These are phyloP conservation scores for Phycomyces blakesleeanus DNA, from an alignment of 192 early-diverging fungal genomes.

Conservation along the genomic window DNA sequence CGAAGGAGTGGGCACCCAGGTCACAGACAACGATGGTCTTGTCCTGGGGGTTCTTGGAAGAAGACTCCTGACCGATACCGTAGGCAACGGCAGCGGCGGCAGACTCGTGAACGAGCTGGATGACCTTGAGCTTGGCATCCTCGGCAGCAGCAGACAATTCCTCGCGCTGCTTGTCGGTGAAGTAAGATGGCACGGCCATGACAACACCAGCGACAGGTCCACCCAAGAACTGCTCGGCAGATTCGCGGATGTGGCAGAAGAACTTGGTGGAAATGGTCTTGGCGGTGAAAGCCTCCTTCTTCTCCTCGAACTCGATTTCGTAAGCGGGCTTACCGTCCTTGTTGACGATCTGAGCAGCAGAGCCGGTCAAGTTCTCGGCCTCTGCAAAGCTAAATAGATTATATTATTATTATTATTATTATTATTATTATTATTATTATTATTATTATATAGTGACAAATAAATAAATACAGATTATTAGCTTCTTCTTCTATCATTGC, in stretches of 20 bases:
- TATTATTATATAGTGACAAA: too few species aligned
- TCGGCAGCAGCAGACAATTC: conserved; percentile 64
- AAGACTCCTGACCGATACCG: conserved; percentile 53
- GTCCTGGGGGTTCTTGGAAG: conserved; percentile 55
- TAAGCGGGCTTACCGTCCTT: conserved; percentile 58
- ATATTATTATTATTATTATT: too few species aligned
- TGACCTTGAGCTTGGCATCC: conserved; percentile 74
- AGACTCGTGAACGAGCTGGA: conserved; percentile 85
- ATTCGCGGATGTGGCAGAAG: conserved; percentile 74
- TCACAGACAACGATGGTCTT: conserved; percentile 82
- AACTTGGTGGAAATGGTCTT: conserved; percentile 76
- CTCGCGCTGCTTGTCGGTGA: conserved; percentile 65
- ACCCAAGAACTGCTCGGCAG: conserved; percentile 87
- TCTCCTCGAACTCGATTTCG: conserved; percentile 59
- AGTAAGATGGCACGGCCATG: conserved; percentile 84
- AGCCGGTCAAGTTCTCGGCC: conserved; percentile 34
- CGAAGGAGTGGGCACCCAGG: conserved; percentile 82
- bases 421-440: too few species aligned
- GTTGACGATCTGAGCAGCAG: conserved; percentile 53
- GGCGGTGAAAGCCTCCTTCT: conserved; percentile 62
- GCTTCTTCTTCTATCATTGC: neutral
- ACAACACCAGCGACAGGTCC: conserved; percentile 75
- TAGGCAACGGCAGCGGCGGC: conserved; percentile 88
- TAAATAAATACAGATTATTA: conserved; percentile 7
- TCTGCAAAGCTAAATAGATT: conserved; percentile 27